phyloP scores from a whole-genome alignment of 73 alveolate genomes.

The Blepharisma japonicum region DNA sequence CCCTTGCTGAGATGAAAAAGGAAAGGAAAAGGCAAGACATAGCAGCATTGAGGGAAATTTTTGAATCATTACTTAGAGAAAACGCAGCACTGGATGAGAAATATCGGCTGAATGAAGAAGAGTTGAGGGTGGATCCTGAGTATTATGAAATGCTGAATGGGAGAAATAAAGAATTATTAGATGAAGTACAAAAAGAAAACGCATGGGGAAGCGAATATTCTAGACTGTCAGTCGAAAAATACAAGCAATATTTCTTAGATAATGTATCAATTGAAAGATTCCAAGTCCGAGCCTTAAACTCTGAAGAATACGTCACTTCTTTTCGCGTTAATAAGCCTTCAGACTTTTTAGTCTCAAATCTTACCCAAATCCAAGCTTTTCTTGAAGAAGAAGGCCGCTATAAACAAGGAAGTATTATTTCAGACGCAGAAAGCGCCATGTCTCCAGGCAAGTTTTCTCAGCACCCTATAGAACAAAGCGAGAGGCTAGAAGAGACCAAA shows the following conservation, averaged over 20 bases:
- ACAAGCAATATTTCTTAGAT: conserved; percentile 43
- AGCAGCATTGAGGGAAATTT: conserved; percentile 64
- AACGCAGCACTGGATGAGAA: conserved; percentile 46
- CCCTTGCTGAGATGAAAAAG: conserved; percentile 81
- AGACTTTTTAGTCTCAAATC: conserved; percentile 41
- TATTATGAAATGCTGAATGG: conserved; percentile 70
- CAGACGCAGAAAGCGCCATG: conserved; percentile 39
- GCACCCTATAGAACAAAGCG: conserved; percentile 17
- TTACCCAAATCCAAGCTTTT: conserved; percentile 19
- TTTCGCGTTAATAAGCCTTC: conserved; percentile 82
- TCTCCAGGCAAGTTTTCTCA: conserved; percentile 30
- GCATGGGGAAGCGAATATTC: conserved; percentile 83
- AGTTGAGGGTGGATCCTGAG: conserved; percentile 80
- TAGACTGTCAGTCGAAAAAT: conserved; percentile 59
- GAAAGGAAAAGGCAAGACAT: conserved; percentile 66
- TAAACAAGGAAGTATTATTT: conserved; percentile 35
- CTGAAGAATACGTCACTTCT: conserved; percentile 61
- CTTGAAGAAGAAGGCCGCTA: conserved; percentile 27
- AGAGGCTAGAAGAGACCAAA: conserved; percentile 37
- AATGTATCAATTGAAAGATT: conserved; percentile 74
- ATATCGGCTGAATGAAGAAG: conserved; percentile 67
- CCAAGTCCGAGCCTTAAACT: conserved; percentile 73
- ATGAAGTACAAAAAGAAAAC: conserved; percentile 78
- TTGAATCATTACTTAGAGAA: conserved; percentile 39
- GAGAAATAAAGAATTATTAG: conserved; percentile 57